phyloP scores from a whole-genome alignment of 169 alveolate species.

The Miamiensis avidus region DNA sequence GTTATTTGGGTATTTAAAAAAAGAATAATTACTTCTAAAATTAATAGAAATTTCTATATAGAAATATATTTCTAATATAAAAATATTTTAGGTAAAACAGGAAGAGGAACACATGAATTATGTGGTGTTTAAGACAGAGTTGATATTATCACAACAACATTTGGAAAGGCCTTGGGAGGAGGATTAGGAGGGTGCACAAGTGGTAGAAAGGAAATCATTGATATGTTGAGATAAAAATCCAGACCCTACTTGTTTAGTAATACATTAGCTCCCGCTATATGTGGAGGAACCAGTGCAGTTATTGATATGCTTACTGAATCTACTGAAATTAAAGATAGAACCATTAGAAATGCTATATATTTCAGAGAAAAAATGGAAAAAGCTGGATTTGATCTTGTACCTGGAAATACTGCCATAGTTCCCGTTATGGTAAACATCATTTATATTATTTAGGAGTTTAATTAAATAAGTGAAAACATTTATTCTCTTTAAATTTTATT shows the following conservation, averaged over 20 bases:
- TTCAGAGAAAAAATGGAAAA: conserved; percentile 51
- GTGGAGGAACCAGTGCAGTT: conserved; percentile 54
- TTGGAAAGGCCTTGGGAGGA: conserved; percentile 78
- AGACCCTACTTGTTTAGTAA: conserved; percentile 71
- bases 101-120: conserved; percentile 71
- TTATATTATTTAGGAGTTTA: too few relatives aligned
- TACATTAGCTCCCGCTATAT: conserved; percentile 71
- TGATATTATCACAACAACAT: conserved; percentile 62
- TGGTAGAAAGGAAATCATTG: conserved; percentile 54
- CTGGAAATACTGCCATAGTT: conserved; percentile 59
- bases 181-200: conserved; percentile 73
- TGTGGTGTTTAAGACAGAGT: conserved; percentile 48
- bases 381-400: conserved; percentile 61
- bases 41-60: too few relatives aligned
- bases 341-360: conserved; percentile 37
- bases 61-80: too few relatives aligned
- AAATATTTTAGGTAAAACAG: conserved; percentile 46
- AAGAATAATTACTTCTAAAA: too few relatives aligned
- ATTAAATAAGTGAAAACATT: background rate
- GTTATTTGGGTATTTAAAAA: conserved; percentile 36
- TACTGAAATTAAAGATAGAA: conserved; percentile 29
- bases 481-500: too few relatives aligned
- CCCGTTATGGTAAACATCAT: conserved; percentile 65
- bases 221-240: conserved; percentile 52
- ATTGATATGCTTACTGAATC: conserved; percentile 28